Conservation (phyloP, 2,329 filamentous ascomycete species). For the Colletotrichum phormii region DNA sequence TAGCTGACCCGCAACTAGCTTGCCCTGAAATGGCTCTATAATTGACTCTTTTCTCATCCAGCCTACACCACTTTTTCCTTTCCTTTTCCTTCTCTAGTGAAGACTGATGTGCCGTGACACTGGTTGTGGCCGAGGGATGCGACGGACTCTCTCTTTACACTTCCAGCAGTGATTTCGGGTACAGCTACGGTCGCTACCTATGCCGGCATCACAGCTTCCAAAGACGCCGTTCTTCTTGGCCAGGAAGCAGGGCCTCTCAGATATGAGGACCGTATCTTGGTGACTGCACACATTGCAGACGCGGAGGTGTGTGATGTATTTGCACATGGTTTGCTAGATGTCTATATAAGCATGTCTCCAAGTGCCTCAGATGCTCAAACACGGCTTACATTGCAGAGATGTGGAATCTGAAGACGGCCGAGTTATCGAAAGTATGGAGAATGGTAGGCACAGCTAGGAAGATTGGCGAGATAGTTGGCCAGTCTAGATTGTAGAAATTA, state of each 20-base stretch:
- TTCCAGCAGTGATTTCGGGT: slow-evolving; percentile 50
- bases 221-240: slow-evolving; percentile 47
- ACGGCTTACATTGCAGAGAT: neutral
- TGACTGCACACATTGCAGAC: slow-evolving; percentile 48
- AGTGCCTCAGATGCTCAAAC: neutral
- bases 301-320: slow-evolving; percentile 50
- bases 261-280: slow-evolving; percentile 52
- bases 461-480: neutral
- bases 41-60: neutral
- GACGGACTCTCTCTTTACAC: slow-evolving; percentile 46
- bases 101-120: slow-evolving; percentile 21
- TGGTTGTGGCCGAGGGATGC: slow-evolving; percentile 13
- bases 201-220: slow-evolving; percentile 49
- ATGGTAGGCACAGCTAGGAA: neutral
- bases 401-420: too few relatives aligned
- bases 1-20: neutral
- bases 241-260: slow-evolving; percentile 47
- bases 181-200: slow-evolving; percentile 43
- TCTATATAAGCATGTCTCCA: neutral
- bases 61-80: neutral
- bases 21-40: neutral
- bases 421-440: neutral
- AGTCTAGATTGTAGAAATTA: neutral
- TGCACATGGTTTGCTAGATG: slow-evolving; percentile 47
- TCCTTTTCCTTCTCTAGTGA: neutral